Evolutionary conservation across 441 rosid genomes (phyloP).

Genomic region (Pelargonium citronellum): DNA sequence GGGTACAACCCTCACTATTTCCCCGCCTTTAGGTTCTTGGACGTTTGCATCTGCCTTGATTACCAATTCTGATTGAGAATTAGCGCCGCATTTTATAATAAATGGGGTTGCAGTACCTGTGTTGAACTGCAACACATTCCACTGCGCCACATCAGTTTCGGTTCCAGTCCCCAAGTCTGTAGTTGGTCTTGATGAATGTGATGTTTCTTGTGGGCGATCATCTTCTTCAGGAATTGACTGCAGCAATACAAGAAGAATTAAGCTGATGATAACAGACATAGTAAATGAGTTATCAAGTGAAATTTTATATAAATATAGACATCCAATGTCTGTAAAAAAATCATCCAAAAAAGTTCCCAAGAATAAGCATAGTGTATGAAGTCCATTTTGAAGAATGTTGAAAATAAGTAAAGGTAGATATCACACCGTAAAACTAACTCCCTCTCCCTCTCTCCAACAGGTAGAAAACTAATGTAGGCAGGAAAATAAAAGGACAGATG

Average conservation of each 20-base stretch:
- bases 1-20: slow-evolving; percentile 85
- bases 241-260: slow-evolving; percentile 16
- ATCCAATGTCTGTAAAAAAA: too few relatives aligned
- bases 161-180: slow-evolving; percentile 42
- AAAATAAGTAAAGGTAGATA: not conserved
- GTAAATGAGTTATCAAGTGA: not conserved
- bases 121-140: slow-evolving; percentile 96
- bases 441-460: not conserved
- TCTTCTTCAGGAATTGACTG: slow-evolving; percentile 85
- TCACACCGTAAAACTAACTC: not conserved
- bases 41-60: slow-evolving; percentile 79
- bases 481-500: not conserved
- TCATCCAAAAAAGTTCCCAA: too few relatives aligned
- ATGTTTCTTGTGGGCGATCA: slow-evolving; percentile 37
- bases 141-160: slow-evolving; percentile 83
- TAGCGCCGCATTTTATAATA: slow-evolving; percentile 91
- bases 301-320: too few relatives aligned
- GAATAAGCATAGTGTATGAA: not conserved
- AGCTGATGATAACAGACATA: slow-evolving; percentile 12
- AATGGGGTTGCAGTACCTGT: slow-evolving; percentile 86
- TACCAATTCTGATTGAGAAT: slow-evolving; percentile 82
- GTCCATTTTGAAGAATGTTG: too few relatives aligned
- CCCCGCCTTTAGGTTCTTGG: slow-evolving; percentile 94
- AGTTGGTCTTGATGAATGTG: slow-evolving; percentile 38
- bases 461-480: slow-evolving; percentile 2